phyloP scores from a whole-genome alignment of 768 basidiomycete genomes.

The Fomitopsis serialis region DNA sequence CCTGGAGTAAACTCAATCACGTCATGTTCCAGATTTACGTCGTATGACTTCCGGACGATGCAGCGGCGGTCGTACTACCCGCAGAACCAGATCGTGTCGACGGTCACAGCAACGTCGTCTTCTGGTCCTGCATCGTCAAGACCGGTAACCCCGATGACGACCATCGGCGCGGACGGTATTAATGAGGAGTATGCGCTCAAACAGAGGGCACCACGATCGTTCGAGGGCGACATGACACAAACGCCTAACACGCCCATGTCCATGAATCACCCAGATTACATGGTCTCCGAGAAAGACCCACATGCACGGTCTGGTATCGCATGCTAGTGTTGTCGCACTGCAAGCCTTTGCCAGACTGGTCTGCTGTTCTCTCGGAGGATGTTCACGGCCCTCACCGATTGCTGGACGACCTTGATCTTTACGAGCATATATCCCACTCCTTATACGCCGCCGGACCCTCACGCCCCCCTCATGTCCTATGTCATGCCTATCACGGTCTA shows the following conservation, averaged over 20 bases:
- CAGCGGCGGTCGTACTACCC: constrained; percentile 89
- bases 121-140: constrained; percentile 68
- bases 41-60: constrained; percentile 92
- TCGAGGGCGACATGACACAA: constrained; percentile 10
- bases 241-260: neutral
- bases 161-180: constrained; percentile 13
- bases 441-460: neutral
- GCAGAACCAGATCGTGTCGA: constrained; percentile 59
- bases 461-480: constrained; percentile 1
- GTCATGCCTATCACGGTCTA: neutral
- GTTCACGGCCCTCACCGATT: neutral
- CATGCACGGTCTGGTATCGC: neutral
- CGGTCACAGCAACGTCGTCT: constrained; percentile 71
- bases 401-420: neutral
- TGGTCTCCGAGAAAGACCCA: constrained; percentile 7
- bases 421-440: neutral
- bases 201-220: constrained; percentile 14
- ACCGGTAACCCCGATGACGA: constrained; percentile 57
- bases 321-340: neutral
- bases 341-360: neutral
- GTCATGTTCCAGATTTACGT: constrained; percentile 59
- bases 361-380: neutral
- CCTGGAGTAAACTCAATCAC: constrained; percentile 1
- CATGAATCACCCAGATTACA: neutral
- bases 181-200: constrained; percentile 21